These are phyloP conservation scores for Volvariella surrecta DNA, from an alignment of 1,284 basidiomycete species.

Conservation along the genomic window DNA sequence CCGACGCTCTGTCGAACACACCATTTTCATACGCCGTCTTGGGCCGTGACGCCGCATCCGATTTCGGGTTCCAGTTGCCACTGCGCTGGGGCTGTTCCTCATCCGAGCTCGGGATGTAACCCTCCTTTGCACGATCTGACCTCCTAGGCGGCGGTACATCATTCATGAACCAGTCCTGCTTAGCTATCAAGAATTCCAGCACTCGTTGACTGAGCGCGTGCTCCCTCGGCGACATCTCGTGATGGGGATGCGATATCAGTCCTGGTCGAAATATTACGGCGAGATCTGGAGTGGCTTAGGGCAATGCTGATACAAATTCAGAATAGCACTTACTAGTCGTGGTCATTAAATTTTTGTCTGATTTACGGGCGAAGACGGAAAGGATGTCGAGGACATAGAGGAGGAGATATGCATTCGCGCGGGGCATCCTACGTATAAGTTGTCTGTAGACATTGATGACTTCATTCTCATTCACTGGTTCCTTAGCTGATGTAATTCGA, in stretches of 20 bases:
- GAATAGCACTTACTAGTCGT: slow-evolving; percentile 65
- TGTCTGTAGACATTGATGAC: slow-evolving; percentile 75
- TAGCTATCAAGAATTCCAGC: slow-evolving; percentile 88
- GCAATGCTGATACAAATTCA: slow-evolving; percentile 4
- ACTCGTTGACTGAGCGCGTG: slow-evolving; percentile 86
- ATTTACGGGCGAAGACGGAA: slow-evolving; percentile 88
- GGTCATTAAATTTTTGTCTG: slow-evolving; percentile 93
- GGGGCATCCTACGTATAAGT: slow-evolving; percentile 80
- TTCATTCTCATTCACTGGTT: slow-evolving; percentile 57
- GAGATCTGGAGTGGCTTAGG: slow-evolving; percentile 50
- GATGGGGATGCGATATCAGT: slow-evolving; percentile 80
- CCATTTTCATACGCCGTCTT: neutral
- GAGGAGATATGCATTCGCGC: slow-evolving; percentile 87
- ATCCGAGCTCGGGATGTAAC: neutral
- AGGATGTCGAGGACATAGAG: slow-evolving; percentile 95
- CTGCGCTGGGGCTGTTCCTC: neutral
- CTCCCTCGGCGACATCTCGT: slow-evolving; percentile 76
- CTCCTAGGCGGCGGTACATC: slow-evolving; percentile 64
- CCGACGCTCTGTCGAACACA: neutral
- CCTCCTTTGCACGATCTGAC: neutral
- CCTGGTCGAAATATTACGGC: slow-evolving; percentile 94
- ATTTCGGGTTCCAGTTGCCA: neutral
- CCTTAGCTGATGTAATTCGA: slow-evolving; percentile 38
- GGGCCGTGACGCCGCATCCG: neutral
- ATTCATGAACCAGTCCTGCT: slow-evolving; percentile 82